Base-by-base conservation (phyloP, 345 rosid genomes). In the Populus simonii region DNA sequence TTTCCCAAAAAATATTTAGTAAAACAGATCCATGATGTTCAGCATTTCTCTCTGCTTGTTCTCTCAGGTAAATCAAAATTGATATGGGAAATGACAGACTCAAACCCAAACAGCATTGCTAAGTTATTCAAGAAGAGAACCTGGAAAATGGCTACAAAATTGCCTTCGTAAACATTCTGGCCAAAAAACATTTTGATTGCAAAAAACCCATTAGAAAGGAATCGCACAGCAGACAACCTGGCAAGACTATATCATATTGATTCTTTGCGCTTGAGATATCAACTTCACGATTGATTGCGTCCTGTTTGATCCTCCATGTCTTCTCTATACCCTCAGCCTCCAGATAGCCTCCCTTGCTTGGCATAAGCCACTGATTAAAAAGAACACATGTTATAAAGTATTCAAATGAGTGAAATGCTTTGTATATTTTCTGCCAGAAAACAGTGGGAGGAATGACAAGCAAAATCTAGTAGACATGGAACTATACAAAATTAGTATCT, bases 271-370 rank as follows among this genome's bases (percentile, higher is more conserved):
- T 94, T 73, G 76, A 77, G 66, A 89, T 80, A 80, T 85, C 93
- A 66, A 96, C 89, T 85, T 88, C 95, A 1, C 47, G 74, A 70
- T 86, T 83, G 78, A 96, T 89, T 18, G 87, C 73, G 38, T 88
- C 90, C 80, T 96, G 99, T 80, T 78, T 89, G 81, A 94, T 77
- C 78, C 88, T 86, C 93, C 92, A 90, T 72, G 97, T 90, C 87
- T 90, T 96, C 73, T 96, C 98, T 74, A 91, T 70, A 77, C 97
- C 97, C 23, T 96, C 98, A 15, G 93, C 77, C 89, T 90, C 99
- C 82, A 96, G 84, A 86, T 84, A 92, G 5, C 97, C 95, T 78
- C 93, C 94, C 74, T 86, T 87, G 76, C 87, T 92, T 1, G 99
- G 97, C 83, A 88, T 67, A 79, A 94, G 97, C 97, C 97, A 94